Evolutionary conservation across 1,284 basidiomycete species (phyloP).

Genomic region (Boletus austroedulis): DNA sequence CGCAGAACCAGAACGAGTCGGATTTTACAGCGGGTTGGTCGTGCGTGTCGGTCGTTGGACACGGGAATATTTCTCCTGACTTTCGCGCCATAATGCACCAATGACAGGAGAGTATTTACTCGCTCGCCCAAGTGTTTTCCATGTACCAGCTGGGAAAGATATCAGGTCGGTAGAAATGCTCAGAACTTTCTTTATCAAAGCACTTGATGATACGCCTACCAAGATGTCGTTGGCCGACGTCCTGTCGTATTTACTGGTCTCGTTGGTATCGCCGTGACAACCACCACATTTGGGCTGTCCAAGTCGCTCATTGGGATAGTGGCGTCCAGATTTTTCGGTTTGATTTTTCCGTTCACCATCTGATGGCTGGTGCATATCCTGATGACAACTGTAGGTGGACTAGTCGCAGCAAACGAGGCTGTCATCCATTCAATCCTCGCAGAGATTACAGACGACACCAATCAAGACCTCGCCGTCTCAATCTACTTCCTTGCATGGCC

Average conservation of each 20-base stretch:
- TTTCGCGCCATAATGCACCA: neutral
- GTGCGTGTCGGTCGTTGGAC: slow-evolving; percentile 29
- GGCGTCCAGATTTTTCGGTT: slow-evolving; percentile 19
- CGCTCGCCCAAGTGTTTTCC: slow-evolving; percentile 55
- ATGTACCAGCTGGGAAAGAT: slow-evolving; percentile 60
- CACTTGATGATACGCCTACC: neutral
- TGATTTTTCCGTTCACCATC: neutral
- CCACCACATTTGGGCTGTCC: slow-evolving; percentile 53
- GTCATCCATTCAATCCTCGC: slow-evolving; percentile 49
- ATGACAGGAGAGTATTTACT: slow-evolving; percentile 56
- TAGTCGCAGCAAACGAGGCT: slow-evolving; percentile 58
- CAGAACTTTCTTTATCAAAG: no score
- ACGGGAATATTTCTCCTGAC: neutral
- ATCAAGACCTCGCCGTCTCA: slow-evolving; percentile 59
- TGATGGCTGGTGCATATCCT: neutral
- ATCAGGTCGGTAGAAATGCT: slow-evolving; percentile 42
- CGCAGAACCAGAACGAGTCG: slow-evolving; percentile 56
- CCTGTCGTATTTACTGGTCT: slow-evolving; percentile 57
- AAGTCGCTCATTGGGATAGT: slow-evolving; percentile 43
- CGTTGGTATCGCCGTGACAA: slow-evolving; percentile 51
- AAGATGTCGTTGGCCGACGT: slow-evolving; percentile 53
- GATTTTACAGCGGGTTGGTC: slow-evolving; percentile 62
- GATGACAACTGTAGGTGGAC: slow-evolving; percentile 39
- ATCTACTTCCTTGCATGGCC: slow-evolving; percentile 25
- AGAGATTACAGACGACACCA: slow-evolving; percentile 61